These are phyloP conservation scores for Rhizophagus prolifer DNA, from an alignment of 192 early-diverging fungal species.

Conservation along the genomic window DNA sequence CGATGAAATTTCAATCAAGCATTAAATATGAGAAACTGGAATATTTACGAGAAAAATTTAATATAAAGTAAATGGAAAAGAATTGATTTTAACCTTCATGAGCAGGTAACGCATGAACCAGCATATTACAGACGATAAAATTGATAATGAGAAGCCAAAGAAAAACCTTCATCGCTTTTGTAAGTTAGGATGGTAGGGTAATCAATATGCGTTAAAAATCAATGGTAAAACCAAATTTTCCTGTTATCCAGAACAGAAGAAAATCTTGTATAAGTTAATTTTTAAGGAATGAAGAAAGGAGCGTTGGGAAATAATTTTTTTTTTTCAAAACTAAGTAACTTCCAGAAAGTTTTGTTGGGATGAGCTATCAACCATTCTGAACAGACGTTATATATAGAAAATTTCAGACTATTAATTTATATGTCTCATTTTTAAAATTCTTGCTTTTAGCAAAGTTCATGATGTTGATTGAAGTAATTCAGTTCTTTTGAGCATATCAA, in stretches of 20 bases:
- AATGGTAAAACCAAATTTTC: slow-evolving; percentile 17
- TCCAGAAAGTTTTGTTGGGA: too few relatives aligned
- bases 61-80: slow-evolving; percentile 31
- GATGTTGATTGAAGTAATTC: too few relatives aligned
- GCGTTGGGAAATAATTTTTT: too few relatives aligned
- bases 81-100: slow-evolving; percentile 30
- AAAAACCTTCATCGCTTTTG: slow-evolving; percentile 26
- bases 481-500: too few relatives aligned
- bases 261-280: slow-evolving; percentile 24
- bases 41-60: slow-evolving; percentile 25
- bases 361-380: slow-evolving; percentile 26
- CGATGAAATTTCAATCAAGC: slow-evolving; percentile 24
- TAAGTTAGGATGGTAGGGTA: slow-evolving; percentile 27
- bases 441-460: slow-evolving; percentile 27
- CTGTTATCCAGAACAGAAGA: slow-evolving; percentile 32
- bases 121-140: slow-evolving; percentile 26
- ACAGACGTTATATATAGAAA: slow-evolving; percentile 30
- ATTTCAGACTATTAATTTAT: slow-evolving; percentile 32
- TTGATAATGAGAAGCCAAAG: slow-evolving; percentile 29
- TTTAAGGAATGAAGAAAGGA: slow-evolving; percentile 30
- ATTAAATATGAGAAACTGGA: slow-evolving; percentile 24
- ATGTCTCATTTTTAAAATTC: slow-evolving; percentile 28
- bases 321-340: too few relatives aligned
- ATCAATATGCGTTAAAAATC: slow-evolving; percentile 26
- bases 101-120: slow-evolving; percentile 26